Evolutionary conservation across 768 basidiomycete species (phyloP), one percentile per base, ranked within the genome.

Genomic region (Gloeophyllum trabeum): DNA sequence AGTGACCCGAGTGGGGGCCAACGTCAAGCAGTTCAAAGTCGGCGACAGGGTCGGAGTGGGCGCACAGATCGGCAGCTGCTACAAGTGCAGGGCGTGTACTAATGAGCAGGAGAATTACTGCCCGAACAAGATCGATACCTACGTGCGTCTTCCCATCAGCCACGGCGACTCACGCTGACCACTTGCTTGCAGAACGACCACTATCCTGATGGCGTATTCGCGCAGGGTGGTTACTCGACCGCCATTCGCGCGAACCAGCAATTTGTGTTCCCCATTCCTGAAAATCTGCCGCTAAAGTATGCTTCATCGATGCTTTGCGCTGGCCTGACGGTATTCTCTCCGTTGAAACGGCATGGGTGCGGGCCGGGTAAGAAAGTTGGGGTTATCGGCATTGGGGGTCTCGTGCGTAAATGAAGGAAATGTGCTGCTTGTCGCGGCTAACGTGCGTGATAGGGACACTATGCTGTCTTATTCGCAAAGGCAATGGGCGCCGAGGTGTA

Each of bases 361-460:
- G 77, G 76, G 0, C 73, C 75, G 1, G 79, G 79, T 35, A 78
- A 75, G 60, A 70, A 67, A 46, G 73, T 84, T 48, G 81, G 78
- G 30, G 57, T 84, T 32, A 62, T 82, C 46, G 79, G 80, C 34
- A 69, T 84, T 26, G 79, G 79, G 24, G 79, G 78, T 18, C 61
- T 80, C 16, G 28, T 30, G 28, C 7, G 16, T 16, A 30, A 7
- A 7, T 30, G 28, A 16, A 7, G 10, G 28, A 30, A 16, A 30
- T 7, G 10, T 30, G 21, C n/a, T 14, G 4, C 13, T 3, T 21
- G 18, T 24, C 5, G 12, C 13, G 24, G 18, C 21, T 30, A n/a
- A n/a, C n/a, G n/a, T 30, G 28, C 10, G 28, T 16, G 7, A 7
- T 30, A 30, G 28, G 73, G 71, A 0, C 58, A 57, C 45, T 61